Conservation (phyloP, 371 early-diverging fungal species). For the Syncephalis fuscata region DNA sequence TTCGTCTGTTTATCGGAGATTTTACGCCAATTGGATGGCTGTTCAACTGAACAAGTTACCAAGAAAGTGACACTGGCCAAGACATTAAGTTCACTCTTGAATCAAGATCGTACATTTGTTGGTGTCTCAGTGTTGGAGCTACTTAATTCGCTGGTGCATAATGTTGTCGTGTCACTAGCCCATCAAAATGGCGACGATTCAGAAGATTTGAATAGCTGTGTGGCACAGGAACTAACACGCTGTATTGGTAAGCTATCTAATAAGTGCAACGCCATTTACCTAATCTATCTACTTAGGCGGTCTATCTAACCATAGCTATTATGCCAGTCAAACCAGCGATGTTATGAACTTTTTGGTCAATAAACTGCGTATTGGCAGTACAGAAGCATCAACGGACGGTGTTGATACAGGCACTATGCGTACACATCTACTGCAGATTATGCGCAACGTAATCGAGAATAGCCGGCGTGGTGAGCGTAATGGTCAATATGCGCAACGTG, state of each 20-base stretch:
- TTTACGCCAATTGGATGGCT: slow-evolving; percentile 31
- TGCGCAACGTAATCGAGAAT: slow-evolving; percentile 14
- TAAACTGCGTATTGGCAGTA: slow-evolving; percentile 25
- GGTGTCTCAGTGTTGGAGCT: slow-evolving; percentile 74
- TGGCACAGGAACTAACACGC: slow-evolving; percentile 28
- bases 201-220: slow-evolving; percentile 16
- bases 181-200: neutral
- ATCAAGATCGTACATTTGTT: slow-evolving; percentile 30
- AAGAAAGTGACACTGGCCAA: slow-evolving; percentile 37
- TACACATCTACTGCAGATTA: slow-evolving; percentile 13
- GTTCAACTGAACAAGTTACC: slow-evolving; percentile 11
- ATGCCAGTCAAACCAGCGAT: slow-evolving; percentile 68
- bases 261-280: neutral
- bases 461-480: slow-evolving; percentile 13
- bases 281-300: slow-evolving; percentile 23
- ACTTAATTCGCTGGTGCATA: slow-evolving; percentile 44
- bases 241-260: slow-evolving; percentile 21
- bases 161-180: slow-evolving; percentile 24
- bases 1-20: slow-evolving; percentile 41
- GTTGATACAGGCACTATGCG: slow-evolving; percentile 23
- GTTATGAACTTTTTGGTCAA: slow-evolving; percentile 55
- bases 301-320: slow-evolving; percentile 62
- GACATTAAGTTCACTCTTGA: slow-evolving; percentile 31
- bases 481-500: slow-evolving; percentile 7
- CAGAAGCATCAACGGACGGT: slow-evolving; percentile 16